Evolutionary conservation across 2,329 filamentous ascomycete genomes (phyloP), one percentile per base, ranked within the genome.

Genomic region (Fusarium marasasianum): DNA sequence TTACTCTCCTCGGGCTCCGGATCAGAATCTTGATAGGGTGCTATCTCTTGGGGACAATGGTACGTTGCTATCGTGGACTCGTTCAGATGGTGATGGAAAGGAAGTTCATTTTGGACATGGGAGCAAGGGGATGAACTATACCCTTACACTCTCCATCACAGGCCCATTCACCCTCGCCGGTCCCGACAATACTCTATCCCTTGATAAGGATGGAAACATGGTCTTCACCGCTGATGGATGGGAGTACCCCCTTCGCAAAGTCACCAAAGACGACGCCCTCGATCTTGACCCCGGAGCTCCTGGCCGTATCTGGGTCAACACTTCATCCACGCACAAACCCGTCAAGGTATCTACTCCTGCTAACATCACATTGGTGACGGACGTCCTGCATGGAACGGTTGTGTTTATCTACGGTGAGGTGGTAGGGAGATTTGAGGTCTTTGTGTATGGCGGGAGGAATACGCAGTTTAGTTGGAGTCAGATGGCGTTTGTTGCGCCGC

Each of bases 401-500:
- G 38, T 33, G 1, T 60, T 66, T 1, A 35, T 8, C 1, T 13
- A 31, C 9, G 41, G 33, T 0, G 43, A 66, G 2, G 18, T 66
- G 17, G 31, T 45, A 1, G 68, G 68, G 6, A 71, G 68, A 11
- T 71, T 71, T 4, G 68, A 71, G 0, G 68, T 71, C 1, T 71
- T 71, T 51, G 60, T 71, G 9, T 71, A 71, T 14, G 68, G 68
- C 1, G 68, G 68, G 1, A 56, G 68, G 5, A 71, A 71, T 4
- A 71, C 68, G 1, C 66, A 50, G 22, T 71, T 71, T 17, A 71
- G 68, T 17, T 71, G 68, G 68, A 71, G 66, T 31, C 68, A 71
- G 17, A 71, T 71, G 60, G 66, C 68, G 2, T 71, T 71, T 24
- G 68, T 71, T 26, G 68, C 68, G 3, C 68, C 66, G 1, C 17